A percentile compares a stretch with the other conserved stretches of the same genome.
phyloP scores from a whole-genome alignment of 352 stramenopile species.

The Phytopythium vexans region DNA sequence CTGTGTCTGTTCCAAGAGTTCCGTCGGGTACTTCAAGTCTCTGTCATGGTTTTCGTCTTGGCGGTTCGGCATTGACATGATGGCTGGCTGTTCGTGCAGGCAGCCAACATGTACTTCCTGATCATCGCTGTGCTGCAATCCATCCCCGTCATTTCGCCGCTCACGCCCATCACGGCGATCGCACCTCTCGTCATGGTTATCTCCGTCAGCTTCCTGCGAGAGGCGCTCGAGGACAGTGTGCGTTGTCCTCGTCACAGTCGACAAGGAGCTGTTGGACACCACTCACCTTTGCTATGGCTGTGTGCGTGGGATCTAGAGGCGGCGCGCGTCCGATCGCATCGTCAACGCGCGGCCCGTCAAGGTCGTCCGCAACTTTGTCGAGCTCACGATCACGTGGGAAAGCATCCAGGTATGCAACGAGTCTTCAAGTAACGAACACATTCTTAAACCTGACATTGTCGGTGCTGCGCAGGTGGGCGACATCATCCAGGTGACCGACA shows the following conservation, averaged over 20 bases:
- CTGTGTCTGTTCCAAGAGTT: conserved; percentile 83
- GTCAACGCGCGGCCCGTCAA: conserved; percentile 58
- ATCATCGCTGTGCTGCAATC: conserved; percentile 92
- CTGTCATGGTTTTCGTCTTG: background rate
- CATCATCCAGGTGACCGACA: conserved; percentile 82
- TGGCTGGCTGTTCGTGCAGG: conserved; percentile 68
- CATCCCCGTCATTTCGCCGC: conserved; percentile 70
- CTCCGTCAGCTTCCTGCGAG: conserved; percentile 68
- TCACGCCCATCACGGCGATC: conserved; percentile 73
- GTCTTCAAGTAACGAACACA: background rate
- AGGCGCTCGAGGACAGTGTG: conserved; percentile 78
- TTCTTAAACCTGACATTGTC: background rate
- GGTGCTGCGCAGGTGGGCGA: conserved; percentile 60
- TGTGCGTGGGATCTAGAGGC: conserved; percentile 24
- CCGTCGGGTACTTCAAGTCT: conserved; percentile 41
- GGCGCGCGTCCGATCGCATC: conserved; percentile 45
- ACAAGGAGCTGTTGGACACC: conserved; percentile 5
- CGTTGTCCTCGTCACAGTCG: conserved; percentile 22
- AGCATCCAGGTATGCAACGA: conserved; percentile 51
- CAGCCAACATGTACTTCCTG: conserved; percentile 95
- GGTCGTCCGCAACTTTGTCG: conserved; percentile 62
- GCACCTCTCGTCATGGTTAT: conserved; percentile 81
- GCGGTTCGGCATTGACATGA: conserved; percentile 18
- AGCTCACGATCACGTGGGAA: conserved; percentile 61
- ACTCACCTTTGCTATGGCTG: conserved; percentile 1